Percentiles rank a stretch among this genome's conserved stretches.
Conservation (phyloP, 1,284 basidiomycete genomes). For the Sporisorium iseilematis-ciliati region DNA sequence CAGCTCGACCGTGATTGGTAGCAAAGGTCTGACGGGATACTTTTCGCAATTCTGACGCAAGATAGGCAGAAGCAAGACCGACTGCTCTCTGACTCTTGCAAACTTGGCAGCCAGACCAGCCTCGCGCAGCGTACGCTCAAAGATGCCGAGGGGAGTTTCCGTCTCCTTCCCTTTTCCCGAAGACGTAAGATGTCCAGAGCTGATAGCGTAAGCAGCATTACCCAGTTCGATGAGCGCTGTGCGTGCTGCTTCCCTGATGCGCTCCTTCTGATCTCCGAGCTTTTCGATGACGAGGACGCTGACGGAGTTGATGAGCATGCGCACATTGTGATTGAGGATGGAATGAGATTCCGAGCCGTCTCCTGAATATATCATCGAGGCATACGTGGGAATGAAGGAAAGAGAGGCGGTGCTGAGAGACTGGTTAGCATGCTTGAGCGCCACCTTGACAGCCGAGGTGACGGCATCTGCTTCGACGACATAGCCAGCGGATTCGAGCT, state of each 20-base stretch:
- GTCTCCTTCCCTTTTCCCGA: slow-evolving; percentile 77
- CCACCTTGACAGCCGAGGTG: slow-evolving; percentile 75
- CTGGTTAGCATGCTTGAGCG: slow-evolving; percentile 82
- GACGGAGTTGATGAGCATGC: slow-evolving; percentile 74
- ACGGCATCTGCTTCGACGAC: slow-evolving; percentile 56
- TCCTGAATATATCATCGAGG: slow-evolving; percentile 46
- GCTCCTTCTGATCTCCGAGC: slow-evolving; percentile 82
- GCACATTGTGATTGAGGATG: slow-evolving; percentile 43
- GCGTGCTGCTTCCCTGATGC: slow-evolving; percentile 79
- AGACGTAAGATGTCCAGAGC: slow-evolving; percentile 70
- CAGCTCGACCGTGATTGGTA: slow-evolving; percentile 82
- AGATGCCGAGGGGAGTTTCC: slow-evolving; percentile 79
- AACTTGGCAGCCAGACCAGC: slow-evolving; percentile 79
- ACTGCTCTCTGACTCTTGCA: slow-evolving; percentile 75
- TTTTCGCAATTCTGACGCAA: slow-evolving; percentile 49
- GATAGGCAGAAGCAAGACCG: slow-evolving; percentile 43
- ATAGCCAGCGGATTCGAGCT: slow-evolving; percentile 37
- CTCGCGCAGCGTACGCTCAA: slow-evolving; percentile 82
- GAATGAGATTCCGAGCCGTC: slow-evolving; percentile 33
- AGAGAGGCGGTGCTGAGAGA: slow-evolving; percentile 73
- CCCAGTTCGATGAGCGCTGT: slow-evolving; percentile 80
- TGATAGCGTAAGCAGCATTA: slow-evolving; percentile 77
- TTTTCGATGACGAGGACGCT: slow-evolving; percentile 82
- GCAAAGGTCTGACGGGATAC: slow-evolving; percentile 86
- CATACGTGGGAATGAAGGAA: slow-evolving; percentile 60